Base-by-base conservation (phyloP, 2,329 filamentous ascomycete genomes). In the Bisporella sp. region DNA sequence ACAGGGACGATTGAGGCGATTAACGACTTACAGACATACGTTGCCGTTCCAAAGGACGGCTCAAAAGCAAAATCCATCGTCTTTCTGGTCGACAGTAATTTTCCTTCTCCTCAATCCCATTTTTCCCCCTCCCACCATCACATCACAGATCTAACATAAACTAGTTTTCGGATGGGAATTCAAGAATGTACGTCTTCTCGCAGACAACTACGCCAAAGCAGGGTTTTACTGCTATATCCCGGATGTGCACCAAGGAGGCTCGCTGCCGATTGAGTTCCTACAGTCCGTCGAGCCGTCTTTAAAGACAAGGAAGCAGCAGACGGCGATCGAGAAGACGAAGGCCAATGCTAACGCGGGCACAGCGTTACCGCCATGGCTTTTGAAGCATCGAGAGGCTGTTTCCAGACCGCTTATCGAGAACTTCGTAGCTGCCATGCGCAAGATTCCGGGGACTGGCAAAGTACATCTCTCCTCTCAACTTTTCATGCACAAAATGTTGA, bases 101-200 rank as follows among this genome's bases (percentile, higher is more conserved):
- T 12, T 9, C 35, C 9, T 9, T 12, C 31, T 5, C 6, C 13
- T 31, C 47, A 31, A 47, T 29, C 33, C 31, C 41, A 4, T 46
- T 5, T 33, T 31, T 42, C 31, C 13, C 11, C 7, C 28, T 7
- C 6, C 28, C 4, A 13, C 31, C 31, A 12, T 21, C 8, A 41
- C 1, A 35, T 49, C 12, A 21, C 41, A 21, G 11, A 39, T 41
- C 7, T 49, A 12, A 41, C 40, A 41, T 12, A n/a, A 35, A n/a
- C 32, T 44, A 64, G 65, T 77, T 60, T 76, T 77, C 50, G 74
- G 74, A 11, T 75, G 71, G 68, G 62, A 68, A 8, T 67, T 76
- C 44, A 63, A 66, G 41, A 77, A 77, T 56, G 69, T 69, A 37
- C 66, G 73, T 12, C 61, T 74, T 1, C 61, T 77, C 6, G 73